phyloP scores from a whole-genome alignment of 2,329 filamentous ascomycete genomes.

The Aureobasidium lini region DNA sequence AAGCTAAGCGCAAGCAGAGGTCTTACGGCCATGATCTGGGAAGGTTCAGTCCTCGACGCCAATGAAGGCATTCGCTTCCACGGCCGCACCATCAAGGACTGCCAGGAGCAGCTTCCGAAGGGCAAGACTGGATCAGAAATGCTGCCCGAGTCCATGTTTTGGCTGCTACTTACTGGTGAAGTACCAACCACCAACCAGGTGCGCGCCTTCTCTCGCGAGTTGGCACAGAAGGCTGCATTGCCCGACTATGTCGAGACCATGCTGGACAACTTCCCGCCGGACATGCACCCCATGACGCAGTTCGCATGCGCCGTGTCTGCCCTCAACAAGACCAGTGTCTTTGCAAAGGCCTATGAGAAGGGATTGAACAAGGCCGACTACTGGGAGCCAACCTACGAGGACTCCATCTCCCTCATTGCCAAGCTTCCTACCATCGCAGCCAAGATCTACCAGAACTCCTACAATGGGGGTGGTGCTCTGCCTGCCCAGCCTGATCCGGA shows the following conservation, averaged over 20 bases:
- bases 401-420: conserved; percentile 84
- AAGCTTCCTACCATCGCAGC: conserved; percentile 96
- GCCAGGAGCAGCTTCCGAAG: conserved; percentile 83
- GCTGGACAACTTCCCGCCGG: conserved; percentile 80
- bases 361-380: conserved; percentile 93
- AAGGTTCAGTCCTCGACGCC: conserved; percentile 91
- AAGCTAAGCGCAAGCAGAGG: conserved; percentile 43
- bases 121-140: conserved; percentile 89
- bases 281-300: conserved; percentile 97
- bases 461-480: conserved; percentile 65
- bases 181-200: conserved; percentile 79
- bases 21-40: conserved; percentile 97
- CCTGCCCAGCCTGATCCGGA: conserved; percentile 68
- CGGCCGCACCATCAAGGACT: conserved; percentile 95
- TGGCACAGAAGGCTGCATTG: conserved; percentile 77
- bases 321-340: conserved; percentile 90
- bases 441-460: conserved; percentile 92
- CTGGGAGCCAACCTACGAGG: conserved; percentile 97
- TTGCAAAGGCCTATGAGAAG: conserved; percentile 85
- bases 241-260: conserved; percentile 79
- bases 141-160: conserved; percentile 99
- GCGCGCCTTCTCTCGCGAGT: conserved; percentile 71
- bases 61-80: conserved; percentile 98
- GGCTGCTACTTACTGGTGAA: conserved; percentile 89
- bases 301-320: conserved; percentile 91